phyloP scores from a whole-genome alignment of 129 eudicot genomes.

The Rutidosis leptorrhynchoides region DNA sequence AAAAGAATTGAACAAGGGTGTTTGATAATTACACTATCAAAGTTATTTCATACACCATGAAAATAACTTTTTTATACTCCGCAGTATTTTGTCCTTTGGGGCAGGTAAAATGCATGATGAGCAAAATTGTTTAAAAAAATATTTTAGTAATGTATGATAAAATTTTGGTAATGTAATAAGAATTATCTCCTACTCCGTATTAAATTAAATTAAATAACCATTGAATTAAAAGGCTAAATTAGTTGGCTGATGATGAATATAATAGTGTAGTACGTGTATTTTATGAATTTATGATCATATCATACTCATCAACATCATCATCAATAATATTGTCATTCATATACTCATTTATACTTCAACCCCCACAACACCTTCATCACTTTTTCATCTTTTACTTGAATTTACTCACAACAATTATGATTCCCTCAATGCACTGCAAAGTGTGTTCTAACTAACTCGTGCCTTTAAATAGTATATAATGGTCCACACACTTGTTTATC shows the following conservation, averaged over 20 bases:
- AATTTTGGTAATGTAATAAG: too few species aligned
- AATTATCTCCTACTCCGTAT: too few species aligned
- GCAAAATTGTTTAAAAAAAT: too few species aligned
- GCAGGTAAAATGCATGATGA: too few species aligned
- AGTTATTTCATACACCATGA: too few species aligned
- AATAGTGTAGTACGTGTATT: constrained; percentile 19
- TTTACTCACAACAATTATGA: constrained; percentile 29
- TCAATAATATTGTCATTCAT: constrained; percentile 30
- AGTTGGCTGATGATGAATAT: constrained; percentile 34
- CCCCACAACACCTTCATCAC: constrained; percentile 33
- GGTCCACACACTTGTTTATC: constrained; percentile 20
- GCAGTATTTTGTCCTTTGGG: too few species aligned
- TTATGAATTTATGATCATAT: constrained; percentile 31
- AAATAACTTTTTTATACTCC: too few species aligned
- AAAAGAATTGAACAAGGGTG: too few species aligned
- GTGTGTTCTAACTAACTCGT: constrained; percentile 8
- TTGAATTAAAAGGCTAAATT: constrained; percentile 22
- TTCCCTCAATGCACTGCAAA: constrained; percentile 16
- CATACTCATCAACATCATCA: constrained; percentile 24
- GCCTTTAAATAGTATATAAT: constrained; percentile 16
- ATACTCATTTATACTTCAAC: constrained; percentile 31
- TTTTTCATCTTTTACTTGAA: constrained; percentile 11
- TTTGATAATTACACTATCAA: too few species aligned
- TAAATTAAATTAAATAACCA: not conserved
- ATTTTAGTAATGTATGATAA: too few species aligned